Percentiles rank a stretch among this genome's conserved stretches.
phyloP scores from a whole-genome alignment of 164 flowering plant species.

The Annona squamosa region DNA sequence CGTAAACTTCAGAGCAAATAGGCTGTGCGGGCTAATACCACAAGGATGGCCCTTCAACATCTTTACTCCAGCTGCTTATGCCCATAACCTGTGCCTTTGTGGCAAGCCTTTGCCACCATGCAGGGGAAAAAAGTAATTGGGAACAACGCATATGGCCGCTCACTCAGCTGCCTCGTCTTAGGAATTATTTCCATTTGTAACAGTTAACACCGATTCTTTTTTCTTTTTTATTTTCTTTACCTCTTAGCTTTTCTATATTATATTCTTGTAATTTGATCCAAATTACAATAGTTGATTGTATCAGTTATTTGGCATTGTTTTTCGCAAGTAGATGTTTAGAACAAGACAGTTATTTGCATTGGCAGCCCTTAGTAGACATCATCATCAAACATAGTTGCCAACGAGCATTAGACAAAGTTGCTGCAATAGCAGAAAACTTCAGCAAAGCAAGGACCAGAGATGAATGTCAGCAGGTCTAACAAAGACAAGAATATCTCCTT shows the following conservation, averaged over 20 bases:
- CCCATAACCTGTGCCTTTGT: constrained; percentile 82
- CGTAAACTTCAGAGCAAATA: constrained; percentile 75
- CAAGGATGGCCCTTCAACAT: constrained; percentile 77
- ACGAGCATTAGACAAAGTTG: no score
- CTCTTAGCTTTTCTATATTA: background rate
- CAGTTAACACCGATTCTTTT: constrained; percentile 4
- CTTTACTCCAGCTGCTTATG: constrained; percentile 73
- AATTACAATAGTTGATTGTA: background rate
- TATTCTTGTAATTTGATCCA: no score
- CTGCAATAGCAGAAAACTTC: no score
- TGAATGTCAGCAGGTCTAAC: no score
- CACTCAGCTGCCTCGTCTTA: constrained; percentile 22
- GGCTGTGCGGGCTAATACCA: constrained; percentile 80
- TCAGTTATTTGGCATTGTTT: no score
- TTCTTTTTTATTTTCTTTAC: background rate
- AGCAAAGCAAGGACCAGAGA: no score
- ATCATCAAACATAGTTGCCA: no score
- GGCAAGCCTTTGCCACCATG: constrained; percentile 84
- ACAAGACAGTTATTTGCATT: no score
- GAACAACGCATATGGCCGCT: constrained; percentile 39
- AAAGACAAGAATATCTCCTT: no score
- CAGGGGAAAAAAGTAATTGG: constrained; percentile 17
- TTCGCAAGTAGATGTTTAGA: no score
- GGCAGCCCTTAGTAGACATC: no score
- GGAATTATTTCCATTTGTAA: constrained; percentile 3